Percentiles rank a stretch among this genome's conserved stretches.
Evolutionary conservation across 805 yeast genomes (phyloP).

Genomic region (Cyberlindnera euphorbiae): DNA sequence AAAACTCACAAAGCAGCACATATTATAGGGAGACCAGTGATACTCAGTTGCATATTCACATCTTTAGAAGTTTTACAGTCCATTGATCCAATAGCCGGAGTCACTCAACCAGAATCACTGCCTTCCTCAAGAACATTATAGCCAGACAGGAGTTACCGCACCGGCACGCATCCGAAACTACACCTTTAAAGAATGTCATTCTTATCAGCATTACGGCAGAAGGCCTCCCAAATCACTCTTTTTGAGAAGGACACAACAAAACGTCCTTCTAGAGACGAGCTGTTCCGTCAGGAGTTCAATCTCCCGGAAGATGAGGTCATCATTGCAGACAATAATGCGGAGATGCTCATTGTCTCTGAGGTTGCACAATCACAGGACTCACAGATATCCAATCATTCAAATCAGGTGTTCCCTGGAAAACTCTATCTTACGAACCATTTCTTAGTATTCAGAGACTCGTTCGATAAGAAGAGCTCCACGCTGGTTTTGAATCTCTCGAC

Average conservation of each 20-base stretch:
- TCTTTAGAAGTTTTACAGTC: too few species aligned
- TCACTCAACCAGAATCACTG: too few species aligned
- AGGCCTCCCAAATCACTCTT: slow-evolving; percentile 39
- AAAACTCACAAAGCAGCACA: too few species aligned
- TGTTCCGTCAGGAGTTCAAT: slow-evolving; percentile 59
- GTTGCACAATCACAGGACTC: slow-evolving; percentile 14
- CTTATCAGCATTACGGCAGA: slow-evolving; percentile 38
- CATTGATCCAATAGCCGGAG: too few species aligned
- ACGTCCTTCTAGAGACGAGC: slow-evolving; percentile 48
- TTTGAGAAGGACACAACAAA: slow-evolving; percentile 32
- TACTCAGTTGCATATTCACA: too few species aligned
- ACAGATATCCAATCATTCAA: slow-evolving; percentile 20
- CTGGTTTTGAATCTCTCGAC: slow-evolving; percentile 73
- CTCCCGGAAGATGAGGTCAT: slow-evolving; percentile 70
- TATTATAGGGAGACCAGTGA: too few species aligned
- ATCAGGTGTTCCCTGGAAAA: slow-evolving; percentile 51
- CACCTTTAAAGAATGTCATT: slow-evolving; percentile 36
- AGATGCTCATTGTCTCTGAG: slow-evolving; percentile 36
- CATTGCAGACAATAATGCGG: slow-evolving; percentile 64
- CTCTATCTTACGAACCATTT: slow-evolving; percentile 72
- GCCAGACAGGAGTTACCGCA: too few species aligned
- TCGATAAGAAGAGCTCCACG: slow-evolving; percentile 63
- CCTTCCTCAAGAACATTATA: too few species aligned
- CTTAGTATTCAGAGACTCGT: slow-evolving; percentile 66
- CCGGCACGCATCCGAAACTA: neutral